Evolutionary conservation across 129 eudicot genomes (phyloP).

Genomic region (Lactuca sativa): DNA sequence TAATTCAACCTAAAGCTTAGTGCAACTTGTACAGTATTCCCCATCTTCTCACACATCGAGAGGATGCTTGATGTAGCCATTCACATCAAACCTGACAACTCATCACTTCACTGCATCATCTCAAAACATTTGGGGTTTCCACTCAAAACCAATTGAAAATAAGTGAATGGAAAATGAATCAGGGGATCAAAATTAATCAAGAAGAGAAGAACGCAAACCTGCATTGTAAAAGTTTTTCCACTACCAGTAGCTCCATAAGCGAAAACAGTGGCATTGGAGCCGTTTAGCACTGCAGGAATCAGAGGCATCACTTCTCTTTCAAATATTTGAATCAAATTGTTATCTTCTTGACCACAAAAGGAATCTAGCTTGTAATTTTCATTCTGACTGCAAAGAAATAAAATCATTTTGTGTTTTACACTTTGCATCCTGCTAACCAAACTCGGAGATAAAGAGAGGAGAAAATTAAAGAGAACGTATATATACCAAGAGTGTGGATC

Average conservation of each 20-base stretch:
- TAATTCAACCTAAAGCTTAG: no score
- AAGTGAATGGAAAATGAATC: neutral
- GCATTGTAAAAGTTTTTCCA: constrained; percentile 94
- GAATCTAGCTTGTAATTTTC: constrained; percentile 79
- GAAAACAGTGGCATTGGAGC: constrained; percentile 79
- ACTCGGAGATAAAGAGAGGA: neutral
- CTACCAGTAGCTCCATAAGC: constrained; percentile 99
- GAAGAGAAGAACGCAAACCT: constrained; percentile 41
- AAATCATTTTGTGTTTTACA: neutral
- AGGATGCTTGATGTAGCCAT: constrained; percentile 65
- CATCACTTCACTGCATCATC: constrained; percentile 67
- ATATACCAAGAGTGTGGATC: constrained; percentile 69
- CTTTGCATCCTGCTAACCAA: neutral
- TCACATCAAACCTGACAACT: constrained; percentile 68
- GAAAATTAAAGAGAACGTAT: neutral
- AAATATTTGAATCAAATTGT: constrained; percentile 59
- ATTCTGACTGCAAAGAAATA: constrained; percentile 56
- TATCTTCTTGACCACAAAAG: constrained; percentile 62
- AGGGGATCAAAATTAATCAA: neutral
- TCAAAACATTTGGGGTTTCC: neutral
- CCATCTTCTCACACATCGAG: constrained; percentile 46
- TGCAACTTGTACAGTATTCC: constrained; percentile 54
- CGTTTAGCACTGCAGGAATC: constrained; percentile 64
- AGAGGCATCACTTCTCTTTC: constrained; percentile 77
- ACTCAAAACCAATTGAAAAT: neutral